These are phyloP conservation scores for Euphorbia peplus DNA, from an alignment of 345 rosid genomes.

Conservation along the genomic window DNA sequence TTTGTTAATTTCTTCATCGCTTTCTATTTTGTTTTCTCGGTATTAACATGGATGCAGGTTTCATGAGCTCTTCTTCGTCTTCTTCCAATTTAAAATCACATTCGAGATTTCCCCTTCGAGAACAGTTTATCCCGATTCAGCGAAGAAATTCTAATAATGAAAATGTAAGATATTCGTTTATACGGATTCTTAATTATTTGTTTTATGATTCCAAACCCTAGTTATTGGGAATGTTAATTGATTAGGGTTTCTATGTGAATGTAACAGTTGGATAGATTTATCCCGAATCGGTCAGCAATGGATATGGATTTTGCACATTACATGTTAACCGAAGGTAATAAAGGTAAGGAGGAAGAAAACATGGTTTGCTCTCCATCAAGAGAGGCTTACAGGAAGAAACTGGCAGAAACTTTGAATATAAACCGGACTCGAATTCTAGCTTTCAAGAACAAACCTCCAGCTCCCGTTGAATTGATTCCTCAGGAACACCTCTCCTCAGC, in stretches of 20 bases:
- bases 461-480: constrained; percentile 28
- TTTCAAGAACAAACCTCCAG: constrained; percentile 65
- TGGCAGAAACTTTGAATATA: constrained; percentile 62
- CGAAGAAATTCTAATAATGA: constrained; percentile 41
- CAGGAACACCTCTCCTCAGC: constrained; percentile 3
- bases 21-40: neutral
- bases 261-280: constrained; percentile 16
- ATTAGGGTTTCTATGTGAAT: neutral
- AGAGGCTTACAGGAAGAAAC: constrained; percentile 57
- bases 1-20: neutral
- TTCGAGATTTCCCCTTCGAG: constrained; percentile 45
- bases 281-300: constrained; percentile 21
- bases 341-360: constrained; percentile 46
- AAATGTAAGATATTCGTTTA: constrained; percentile 22
- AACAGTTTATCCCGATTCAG: constrained; percentile 39
- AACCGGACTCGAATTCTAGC: constrained; percentile 63
- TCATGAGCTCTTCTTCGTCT: constrained; percentile 14
- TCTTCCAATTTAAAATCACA: constrained; percentile 21
- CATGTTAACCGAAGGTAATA: constrained; percentile 35
- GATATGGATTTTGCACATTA: constrained; percentile 20
- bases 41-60: too few relatives aligned
- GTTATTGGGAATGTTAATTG: neutral
- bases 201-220: too few relatives aligned
- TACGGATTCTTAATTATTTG: neutral
- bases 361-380: constrained; percentile 45